Evolutionary conservation across 2,329 filamentous ascomycete species (phyloP).

Genomic region (Colletotrichum sp.): DNA sequence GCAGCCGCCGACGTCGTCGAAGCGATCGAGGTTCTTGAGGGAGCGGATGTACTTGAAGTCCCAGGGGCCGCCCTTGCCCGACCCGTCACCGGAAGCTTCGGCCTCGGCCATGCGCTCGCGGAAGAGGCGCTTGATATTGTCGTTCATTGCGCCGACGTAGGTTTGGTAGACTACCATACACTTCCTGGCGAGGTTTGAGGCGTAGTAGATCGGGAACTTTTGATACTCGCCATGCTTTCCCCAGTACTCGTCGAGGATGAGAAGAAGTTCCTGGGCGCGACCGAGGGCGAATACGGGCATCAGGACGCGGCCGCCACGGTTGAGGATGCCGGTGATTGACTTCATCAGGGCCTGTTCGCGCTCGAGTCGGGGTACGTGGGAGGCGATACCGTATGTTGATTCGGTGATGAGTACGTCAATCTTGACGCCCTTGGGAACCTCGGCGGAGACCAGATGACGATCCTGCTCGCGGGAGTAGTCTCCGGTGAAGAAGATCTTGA

Average conservation of each 20-base stretch:
- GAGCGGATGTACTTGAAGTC: constrained; percentile 95
- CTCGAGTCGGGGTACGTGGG: constrained; percentile 88
- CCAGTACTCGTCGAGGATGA: constrained; percentile 99
- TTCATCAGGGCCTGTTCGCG: constrained; percentile 95
- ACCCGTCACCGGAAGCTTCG: constrained; percentile 76
- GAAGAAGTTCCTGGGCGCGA: constrained; percentile 87
- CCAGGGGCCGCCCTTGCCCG: constrained; percentile 86
- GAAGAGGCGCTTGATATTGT: constrained; percentile 97
- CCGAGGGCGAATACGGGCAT: constrained; percentile 97
- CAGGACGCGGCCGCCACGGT: constrained; percentile 88
- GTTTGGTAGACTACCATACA: constrained; percentile 99
- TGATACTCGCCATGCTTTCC: constrained; percentile 86
- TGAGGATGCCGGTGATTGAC: constrained; percentile 87
- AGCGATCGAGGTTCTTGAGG: constrained; percentile 90
- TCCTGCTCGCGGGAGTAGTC: constrained; percentile 98
- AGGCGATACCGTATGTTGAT: constrained; percentile 95
- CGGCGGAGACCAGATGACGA: constrained; percentile 90
- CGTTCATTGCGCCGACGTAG: constrained; percentile 98
- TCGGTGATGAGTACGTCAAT: constrained; percentile 97
- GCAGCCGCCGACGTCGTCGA: constrained; percentile 93
- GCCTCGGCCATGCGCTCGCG: constrained; percentile 90
- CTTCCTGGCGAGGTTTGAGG: constrained; percentile 90
- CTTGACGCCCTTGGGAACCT: constrained; percentile 86
- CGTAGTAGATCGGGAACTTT: constrained; percentile 95
- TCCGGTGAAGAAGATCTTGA: constrained; percentile 97